phyloP scores from a whole-genome alignment of 352 stramenopile species.

The Phytophthora crassamura region DNA sequence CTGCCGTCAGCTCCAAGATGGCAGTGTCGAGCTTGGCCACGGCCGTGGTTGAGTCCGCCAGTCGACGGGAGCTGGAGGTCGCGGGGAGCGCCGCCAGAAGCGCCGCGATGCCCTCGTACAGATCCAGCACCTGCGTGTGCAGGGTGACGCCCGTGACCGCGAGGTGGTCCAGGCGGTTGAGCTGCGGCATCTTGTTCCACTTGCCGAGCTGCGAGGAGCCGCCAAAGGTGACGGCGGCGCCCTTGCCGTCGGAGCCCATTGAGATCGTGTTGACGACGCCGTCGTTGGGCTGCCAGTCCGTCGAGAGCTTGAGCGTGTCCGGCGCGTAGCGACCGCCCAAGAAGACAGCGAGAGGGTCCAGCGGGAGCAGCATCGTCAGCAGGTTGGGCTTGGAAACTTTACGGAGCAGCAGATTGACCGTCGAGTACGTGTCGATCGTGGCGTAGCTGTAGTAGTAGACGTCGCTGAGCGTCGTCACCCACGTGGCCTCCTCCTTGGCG shows the following conservation, averaged over 20 bases:
- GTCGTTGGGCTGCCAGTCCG: conserved; percentile 55
- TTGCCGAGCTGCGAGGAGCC: conserved; percentile 45
- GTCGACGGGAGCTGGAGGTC: conserved; percentile 19
- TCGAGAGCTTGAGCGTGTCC: conserved; percentile 39
- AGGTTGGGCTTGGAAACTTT: conserved; percentile 53
- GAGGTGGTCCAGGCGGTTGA: conserved; percentile 57
- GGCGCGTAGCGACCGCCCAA: conserved; percentile 43
- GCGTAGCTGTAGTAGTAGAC: conserved; percentile 70
- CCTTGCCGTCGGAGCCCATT: conserved; percentile 45
- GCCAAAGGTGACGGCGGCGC: conserved; percentile 31
- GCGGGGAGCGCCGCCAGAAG: conserved; percentile 36
- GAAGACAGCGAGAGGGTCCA: conserved; percentile 45
- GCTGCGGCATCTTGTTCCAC: conserved; percentile 60
- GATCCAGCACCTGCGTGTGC: conserved; percentile 49
- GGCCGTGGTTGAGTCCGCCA: conserved; percentile 33
- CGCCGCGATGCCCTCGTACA: conserved; percentile 41
- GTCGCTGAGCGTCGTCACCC: conserved; percentile 57
- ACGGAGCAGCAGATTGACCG: conserved; percentile 39
- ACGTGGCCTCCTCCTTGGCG: conserved; percentile 57
- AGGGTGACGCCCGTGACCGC: conserved; percentile 50
- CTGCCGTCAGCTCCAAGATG: conserved; percentile 36
- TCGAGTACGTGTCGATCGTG: conserved; percentile 49
- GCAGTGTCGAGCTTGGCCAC: conserved; percentile 30
- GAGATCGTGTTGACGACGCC: conserved; percentile 56
- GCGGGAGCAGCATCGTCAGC: conserved; percentile 54